A percentile compares a stretch with the other conserved stretches of the same genome.
Conservation (phyloP, 495 filamentous ascomycete genomes). For the Xylaria grammica region DNA sequence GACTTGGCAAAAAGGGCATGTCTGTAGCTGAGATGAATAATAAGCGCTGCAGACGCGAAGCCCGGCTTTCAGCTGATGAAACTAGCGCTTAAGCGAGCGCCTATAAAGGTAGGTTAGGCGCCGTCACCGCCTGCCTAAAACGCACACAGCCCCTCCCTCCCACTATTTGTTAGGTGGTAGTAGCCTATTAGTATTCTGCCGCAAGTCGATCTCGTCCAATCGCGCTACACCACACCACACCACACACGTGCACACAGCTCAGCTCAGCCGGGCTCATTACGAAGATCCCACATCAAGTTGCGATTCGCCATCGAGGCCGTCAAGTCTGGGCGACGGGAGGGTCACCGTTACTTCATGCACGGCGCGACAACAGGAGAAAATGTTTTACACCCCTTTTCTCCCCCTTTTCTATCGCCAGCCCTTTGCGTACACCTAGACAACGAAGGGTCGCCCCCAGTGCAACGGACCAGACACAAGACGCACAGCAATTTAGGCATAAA, state of each 20-base stretch:
- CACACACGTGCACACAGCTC: background rate
- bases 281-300: background rate
- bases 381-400: background rate
- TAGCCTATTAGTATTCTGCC: constrained; percentile 3
- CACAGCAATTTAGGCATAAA: background rate
- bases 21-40: constrained; percentile 14
- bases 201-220: background rate
- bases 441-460: background rate
- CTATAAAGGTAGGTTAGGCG: constrained; percentile 1
- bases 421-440: background rate
- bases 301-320: background rate
- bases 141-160: background rate
- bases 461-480: background rate
- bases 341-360: background rate
- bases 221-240: background rate
- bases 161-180: background rate
- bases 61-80: constrained; percentile 8
- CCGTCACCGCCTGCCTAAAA: constrained; percentile 19
- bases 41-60: constrained; percentile 1
- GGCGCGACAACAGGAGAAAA: background rate
- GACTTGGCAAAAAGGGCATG: background rate
- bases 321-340: background rate
- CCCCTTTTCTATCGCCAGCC: background rate
- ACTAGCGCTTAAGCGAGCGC: background rate
- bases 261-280: background rate